Evolutionary conservation across 2,329 filamentous ascomycete species (phyloP).

Genomic region (Raffaelea deltoideospora): DNA sequence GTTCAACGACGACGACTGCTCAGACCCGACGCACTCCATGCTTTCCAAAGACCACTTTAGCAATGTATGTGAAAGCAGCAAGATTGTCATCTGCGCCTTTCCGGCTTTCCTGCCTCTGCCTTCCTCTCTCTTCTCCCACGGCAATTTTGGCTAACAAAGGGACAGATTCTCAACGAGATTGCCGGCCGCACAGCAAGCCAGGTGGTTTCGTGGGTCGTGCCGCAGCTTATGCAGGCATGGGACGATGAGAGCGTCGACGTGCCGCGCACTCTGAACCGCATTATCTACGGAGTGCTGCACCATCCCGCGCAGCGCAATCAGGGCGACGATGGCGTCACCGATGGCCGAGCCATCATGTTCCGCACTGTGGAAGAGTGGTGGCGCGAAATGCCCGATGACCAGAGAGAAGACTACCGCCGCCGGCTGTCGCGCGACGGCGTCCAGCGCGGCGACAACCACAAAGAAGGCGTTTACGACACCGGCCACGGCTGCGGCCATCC

Average conservation of each 20-base stretch:
- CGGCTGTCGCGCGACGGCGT: constrained; percentile 72
- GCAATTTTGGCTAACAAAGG: too few relatives aligned
- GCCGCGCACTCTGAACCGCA: constrained; percentile 54
- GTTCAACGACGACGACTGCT: constrained; percentile 61
- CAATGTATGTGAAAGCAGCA: constrained; percentile 45
- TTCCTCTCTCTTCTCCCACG: background rate
- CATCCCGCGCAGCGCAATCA: constrained; percentile 65
- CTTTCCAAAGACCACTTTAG: constrained; percentile 91
- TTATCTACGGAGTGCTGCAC: constrained; percentile 72
- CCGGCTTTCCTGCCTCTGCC: background rate
- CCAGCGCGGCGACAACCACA: constrained; percentile 65
- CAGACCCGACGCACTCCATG: constrained; percentile 89
- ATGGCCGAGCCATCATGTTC: constrained; percentile 68
- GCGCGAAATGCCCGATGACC: constrained; percentile 45
- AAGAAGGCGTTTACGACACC: constrained; percentile 66
- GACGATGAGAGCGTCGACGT: constrained; percentile 62
- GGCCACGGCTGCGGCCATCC: constrained; percentile 74
- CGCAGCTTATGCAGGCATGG: constrained; percentile 77
- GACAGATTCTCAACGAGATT: constrained; percentile 59
- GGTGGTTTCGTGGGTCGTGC: constrained; percentile 72
- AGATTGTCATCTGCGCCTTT: constrained; percentile 15
- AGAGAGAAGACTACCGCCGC: constrained; percentile 51
- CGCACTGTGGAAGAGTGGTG: constrained; percentile 73
- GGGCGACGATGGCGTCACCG: constrained; percentile 53
- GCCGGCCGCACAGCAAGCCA: constrained; percentile 70